Evolutionary conservation across 2,329 filamentous ascomycete species (phyloP), one percentile per base, ranked within the genome.

Genomic region (Aspergillus fructus): DNA sequence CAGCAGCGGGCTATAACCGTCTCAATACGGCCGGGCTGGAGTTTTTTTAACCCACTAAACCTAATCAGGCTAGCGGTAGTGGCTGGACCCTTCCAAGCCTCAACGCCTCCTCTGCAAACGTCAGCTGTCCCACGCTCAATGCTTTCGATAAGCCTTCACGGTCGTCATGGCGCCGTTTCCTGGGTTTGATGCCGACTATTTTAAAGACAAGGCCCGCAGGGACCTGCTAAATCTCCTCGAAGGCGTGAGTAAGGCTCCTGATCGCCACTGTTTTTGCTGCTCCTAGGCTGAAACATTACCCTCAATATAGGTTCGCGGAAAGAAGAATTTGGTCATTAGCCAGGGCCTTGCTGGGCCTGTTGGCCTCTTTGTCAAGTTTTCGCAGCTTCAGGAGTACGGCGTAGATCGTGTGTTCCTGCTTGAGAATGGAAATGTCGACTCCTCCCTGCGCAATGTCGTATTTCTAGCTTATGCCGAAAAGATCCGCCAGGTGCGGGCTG

Each of bases 401-500:
- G 93, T 99, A 65, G 93, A 97, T 76, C 96, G 96, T 75, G 91
- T 97, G 65, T 99, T 97, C 80, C 89, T 97, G 70, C 82, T 99
- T 47, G 94, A 99, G 76, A 97, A 97, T 76, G 86, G 89, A 70
- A 97, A 99, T 76, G 88, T 92, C 74, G 93, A 97, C 76, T 90
- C 91, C 17, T 96, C 89, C 69, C 94, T 97, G 78, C 88, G 90
- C 70, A 99, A 97, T 81, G 86, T 99, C 62, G 85, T 99, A 64
- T 99, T 97, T 78, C 85, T 99, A 65, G 90, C 92, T 17, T 85
- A 93, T 69, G 93, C 92, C 61, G 94, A 97, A 77, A 93, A 91
- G 73, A 88, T 90, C 56, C 89, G 85, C 63, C 89, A 94, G 70
- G 89, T 93, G 54, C 87, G 91, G 73, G 82, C 85, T 58, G 93